Conservation (phyloP, 495 filamentous ascomycete species). For the Lasiosphaeria miniovina region DNA sequence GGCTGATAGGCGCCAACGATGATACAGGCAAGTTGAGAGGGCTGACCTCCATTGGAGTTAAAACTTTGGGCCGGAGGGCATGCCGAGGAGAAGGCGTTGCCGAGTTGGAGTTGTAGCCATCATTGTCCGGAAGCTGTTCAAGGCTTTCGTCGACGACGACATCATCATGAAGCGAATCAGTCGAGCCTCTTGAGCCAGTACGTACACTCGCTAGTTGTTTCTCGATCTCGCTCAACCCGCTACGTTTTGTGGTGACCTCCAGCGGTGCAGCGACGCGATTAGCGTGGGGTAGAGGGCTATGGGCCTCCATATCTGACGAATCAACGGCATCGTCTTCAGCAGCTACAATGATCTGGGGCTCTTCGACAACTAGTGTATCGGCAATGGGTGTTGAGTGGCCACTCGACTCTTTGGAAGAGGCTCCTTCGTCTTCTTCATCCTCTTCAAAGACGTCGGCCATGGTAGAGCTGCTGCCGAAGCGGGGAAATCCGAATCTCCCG, state of each 20-base stretch:
- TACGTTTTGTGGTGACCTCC: neutral
- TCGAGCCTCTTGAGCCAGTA: constrained; percentile 37
- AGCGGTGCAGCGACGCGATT: neutral
- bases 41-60: constrained; percentile 50
- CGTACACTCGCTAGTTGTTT: constrained; percentile 16
- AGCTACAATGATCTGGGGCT: constrained; percentile 2
- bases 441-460: constrained; percentile 94
- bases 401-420: constrained; percentile 21
- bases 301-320: neutral
- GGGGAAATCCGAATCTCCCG: constrained; percentile 55
- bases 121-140: constrained; percentile 22
- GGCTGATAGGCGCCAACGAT: constrained; percentile 52
- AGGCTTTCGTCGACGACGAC: constrained; percentile 34
- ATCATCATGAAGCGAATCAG: constrained; percentile 43
- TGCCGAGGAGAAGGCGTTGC: constrained; percentile 57
- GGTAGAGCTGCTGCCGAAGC: constrained; percentile 61
- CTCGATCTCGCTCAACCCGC: constrained; percentile 15
- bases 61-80: constrained; percentile 51
- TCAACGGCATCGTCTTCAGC: neutral
- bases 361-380: constrained; percentile 19
- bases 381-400: constrained; percentile 29
- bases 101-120: constrained; percentile 39
- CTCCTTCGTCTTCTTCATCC: constrained; percentile 75
- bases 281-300: neutral
- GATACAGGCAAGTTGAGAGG: constrained; percentile 41